These are phyloP conservation scores for Pisolithus orientalis DNA, from an alignment of 768 basidiomycete genomes.

Conservation along the genomic window DNA sequence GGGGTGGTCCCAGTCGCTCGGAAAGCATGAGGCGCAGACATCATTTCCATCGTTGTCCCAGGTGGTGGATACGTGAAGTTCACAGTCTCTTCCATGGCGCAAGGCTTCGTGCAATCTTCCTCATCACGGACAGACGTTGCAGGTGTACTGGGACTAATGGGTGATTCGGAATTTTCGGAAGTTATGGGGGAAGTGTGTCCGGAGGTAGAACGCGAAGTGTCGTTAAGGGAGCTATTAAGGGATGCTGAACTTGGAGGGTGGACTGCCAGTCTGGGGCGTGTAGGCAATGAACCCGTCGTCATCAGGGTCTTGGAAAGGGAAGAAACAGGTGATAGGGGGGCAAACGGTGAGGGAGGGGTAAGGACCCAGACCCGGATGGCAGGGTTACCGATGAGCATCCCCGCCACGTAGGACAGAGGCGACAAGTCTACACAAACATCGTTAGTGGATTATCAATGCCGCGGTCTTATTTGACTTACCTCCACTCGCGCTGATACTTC, in stretches of 20 bases:
- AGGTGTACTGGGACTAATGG: conserved; percentile 39
- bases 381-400: conserved; percentile 72
- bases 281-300: conserved; percentile 9
- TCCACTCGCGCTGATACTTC: conserved; percentile 80
- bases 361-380: conserved; percentile 67
- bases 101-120: conserved; percentile 10
- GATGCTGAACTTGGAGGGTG: background rate
- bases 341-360: conserved; percentile 2
- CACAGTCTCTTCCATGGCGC: background rate
- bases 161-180: conserved; percentile 32
- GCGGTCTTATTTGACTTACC: conserved; percentile 35
- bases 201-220: conserved; percentile 9
- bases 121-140: conserved; percentile 22
- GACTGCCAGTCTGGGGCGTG: conserved; percentile 5
- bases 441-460: conserved; percentile 6
- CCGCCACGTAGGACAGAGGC: conserved; percentile 80
- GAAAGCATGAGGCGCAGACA: conserved; percentile 43
- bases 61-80: conserved; percentile 26
- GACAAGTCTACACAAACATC: conserved; percentile 48
- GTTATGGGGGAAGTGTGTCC: conserved; percentile 14
- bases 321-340: background rate
- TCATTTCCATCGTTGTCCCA: background rate
- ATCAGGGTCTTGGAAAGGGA: background rate
- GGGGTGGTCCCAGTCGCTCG: conserved; percentile 55
- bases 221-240: background rate